Conservation (phyloP, 2,329 filamentous ascomycete species). For the Aspergillus tanneri region DNA sequence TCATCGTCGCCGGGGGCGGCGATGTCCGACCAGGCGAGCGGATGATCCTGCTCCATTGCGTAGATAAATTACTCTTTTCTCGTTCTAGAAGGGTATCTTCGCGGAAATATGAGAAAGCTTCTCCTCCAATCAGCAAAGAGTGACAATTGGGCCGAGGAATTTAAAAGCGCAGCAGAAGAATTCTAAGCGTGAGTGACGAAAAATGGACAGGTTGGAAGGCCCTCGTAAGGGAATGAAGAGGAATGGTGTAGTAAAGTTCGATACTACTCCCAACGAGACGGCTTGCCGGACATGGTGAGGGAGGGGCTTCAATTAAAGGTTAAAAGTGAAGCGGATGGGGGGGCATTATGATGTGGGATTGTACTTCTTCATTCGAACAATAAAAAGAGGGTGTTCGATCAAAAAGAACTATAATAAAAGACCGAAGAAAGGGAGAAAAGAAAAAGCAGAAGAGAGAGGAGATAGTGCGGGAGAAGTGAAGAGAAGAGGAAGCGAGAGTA, state of each 20-base stretch:
- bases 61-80: neutral
- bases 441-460: slow-evolving; percentile 3
- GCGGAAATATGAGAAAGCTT: too few species aligned
- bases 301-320: neutral
- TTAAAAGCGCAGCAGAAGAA: too few species aligned
- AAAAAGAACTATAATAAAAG: neutral
- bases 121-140: too few species aligned
- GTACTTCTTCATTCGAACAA: too few species aligned
- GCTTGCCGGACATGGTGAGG: slow-evolving; percentile 5
- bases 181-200: too few species aligned
- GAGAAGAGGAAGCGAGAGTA: neutral
- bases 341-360: too few species aligned
- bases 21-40: slow-evolving; percentile 34
- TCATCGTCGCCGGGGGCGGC: slow-evolving; percentile 45
- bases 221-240: neutral
- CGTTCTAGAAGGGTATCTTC: too few species aligned
- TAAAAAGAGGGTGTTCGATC: too few species aligned
- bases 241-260: neutral
- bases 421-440: neutral
- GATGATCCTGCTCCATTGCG: slow-evolving; percentile 40
- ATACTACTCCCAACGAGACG: neutral
- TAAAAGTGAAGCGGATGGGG: too few species aligned
- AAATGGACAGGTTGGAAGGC: neutral
- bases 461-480: neutral
- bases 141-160: too few species aligned